These are phyloP conservation scores for Leccinum angustisporum DNA, from an alignment of 1,284 basidiomycete genomes.

Conservation along the genomic window DNA sequence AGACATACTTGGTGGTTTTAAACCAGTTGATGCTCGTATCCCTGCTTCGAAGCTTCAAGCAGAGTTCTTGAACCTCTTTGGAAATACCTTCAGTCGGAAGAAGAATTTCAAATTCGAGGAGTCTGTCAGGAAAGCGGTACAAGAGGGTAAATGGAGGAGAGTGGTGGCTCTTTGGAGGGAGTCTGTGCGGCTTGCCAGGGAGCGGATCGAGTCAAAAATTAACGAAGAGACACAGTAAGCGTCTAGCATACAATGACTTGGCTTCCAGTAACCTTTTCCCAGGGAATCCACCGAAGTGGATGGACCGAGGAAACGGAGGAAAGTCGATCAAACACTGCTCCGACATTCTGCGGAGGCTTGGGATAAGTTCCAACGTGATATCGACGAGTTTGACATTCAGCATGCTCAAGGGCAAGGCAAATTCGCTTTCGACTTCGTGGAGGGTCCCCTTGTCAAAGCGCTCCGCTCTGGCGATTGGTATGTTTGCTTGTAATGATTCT, in stretches of 20 bases:
- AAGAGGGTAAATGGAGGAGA: constrained; percentile 84
- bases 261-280: constrained; percentile 7
- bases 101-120: constrained; percentile 90
- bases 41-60: constrained; percentile 77
- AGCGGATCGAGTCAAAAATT: constrained; percentile 51
- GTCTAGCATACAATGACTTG: not conserved
- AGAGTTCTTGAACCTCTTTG: constrained; percentile 83
- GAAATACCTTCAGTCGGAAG: constrained; percentile 84
- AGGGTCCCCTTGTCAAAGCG: constrained; percentile 95
- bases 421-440: constrained; percentile 93
- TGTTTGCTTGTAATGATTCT: constrained; percentile 25
- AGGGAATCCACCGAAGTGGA: constrained; percentile 36
- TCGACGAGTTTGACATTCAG: constrained; percentile 83
- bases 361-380: constrained; percentile 71
- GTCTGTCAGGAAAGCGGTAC: constrained; percentile 81
- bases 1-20: constrained; percentile 94
- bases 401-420: constrained; percentile 84
- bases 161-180: constrained; percentile 86
- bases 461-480: constrained; percentile 90
- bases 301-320: constrained; percentile 74
- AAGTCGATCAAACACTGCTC: constrained; percentile 50
- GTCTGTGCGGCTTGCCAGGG: constrained; percentile 67
- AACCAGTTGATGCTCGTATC: constrained; percentile 86
- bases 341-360: constrained; percentile 59
- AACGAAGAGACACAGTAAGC: constrained; percentile 46